Base-by-base conservation (phyloP, 441 rosid genomes). In the Arabidopsis hybrid region DNA sequence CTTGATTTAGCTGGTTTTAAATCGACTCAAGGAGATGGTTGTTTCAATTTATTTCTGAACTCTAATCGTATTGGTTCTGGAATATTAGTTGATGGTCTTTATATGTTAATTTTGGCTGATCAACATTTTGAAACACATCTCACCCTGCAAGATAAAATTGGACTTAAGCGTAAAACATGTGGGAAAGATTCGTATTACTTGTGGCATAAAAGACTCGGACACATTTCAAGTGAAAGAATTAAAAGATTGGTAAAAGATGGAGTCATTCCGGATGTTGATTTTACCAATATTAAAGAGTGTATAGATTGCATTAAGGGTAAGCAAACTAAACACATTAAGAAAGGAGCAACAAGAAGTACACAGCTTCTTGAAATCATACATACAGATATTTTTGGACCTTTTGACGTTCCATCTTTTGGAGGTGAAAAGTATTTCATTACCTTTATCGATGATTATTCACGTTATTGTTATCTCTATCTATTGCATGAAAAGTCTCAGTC, bases 1-100 rank as follows among this genome's bases (percentile, higher is more conserved):
- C 59, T 65, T 35, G 59, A 65, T 65, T 8, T 65, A 4, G 32
- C 7, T 65, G 8, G 47, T 50, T 38, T 51, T 66, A 52, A 36
- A 0, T 50, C 18, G 0, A 49, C 7, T 65, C 43, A 65, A 65
- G 43, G 45, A 36, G 58, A 50, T 26, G 39, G 26, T 21, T 67
- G 46, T 67, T 50, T 65, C 10, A 65, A 35, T 50, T 12, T 50
- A 34, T 49, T 65, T 64, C 0, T 36, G 26, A 65, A 65, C 47
- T 50, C 5, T 17, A 49, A 17, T 5, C 7, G 1, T 1, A 51
- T 36, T 18, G 47, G 59, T 18, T 50, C 13, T 1, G 6, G 49
- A 50, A 50, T 6, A 18, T 18, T 66, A 51, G 18, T 66, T 36
- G 36, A 66, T 66, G 60, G 49, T 0, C 36, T 66, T 36, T 51